These are phyloP conservation scores for Stereum hirsutum DNA, from an alignment of 1,284 basidiomycete species.

Conservation along the genomic window DNA sequence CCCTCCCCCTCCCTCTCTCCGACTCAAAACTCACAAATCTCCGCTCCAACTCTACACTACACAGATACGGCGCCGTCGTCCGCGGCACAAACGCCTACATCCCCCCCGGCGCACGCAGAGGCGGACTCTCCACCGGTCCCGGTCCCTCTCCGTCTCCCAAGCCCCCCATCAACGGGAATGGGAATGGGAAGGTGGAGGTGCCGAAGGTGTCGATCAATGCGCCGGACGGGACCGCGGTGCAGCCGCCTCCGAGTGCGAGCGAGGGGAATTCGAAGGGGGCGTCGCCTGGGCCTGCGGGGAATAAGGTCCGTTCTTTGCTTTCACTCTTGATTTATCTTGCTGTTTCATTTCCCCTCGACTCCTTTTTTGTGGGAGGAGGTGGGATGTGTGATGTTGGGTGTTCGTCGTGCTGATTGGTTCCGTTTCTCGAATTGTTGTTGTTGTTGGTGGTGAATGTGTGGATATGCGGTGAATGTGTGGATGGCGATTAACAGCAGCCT, in stretches of 20 bases:
- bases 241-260: conserved; percentile 22
- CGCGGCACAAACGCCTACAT: conserved; percentile 87
- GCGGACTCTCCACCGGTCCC: conserved; percentile 22
- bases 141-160: background rate
- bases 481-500: conserved; percentile 33
- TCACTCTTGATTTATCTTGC: background rate
- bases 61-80: conserved; percentile 87
- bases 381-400: background rate
- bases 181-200: conserved; percentile 28
- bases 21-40: no score
- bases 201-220: conserved; percentile 67
- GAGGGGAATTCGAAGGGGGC: conserved; percentile 43
- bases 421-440: no score
- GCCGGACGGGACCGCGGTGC: conserved; percentile 45
- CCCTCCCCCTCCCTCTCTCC: no score
- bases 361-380: background rate
- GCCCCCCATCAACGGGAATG: no score
- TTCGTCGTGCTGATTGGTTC: background rate
- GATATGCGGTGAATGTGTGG: background rate
- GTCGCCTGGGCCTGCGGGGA: conserved; percentile 32
- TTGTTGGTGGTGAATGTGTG: background rate
- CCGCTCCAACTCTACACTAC: conserved; percentile 10
- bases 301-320: conserved; percentile 12
- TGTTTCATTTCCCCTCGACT: background rate
- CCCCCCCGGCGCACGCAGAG: conserved; percentile 81